Evolutionary conservation across 2,329 filamentous ascomycete species (phyloP).

Genomic region (Botrytis elliptica): DNA sequence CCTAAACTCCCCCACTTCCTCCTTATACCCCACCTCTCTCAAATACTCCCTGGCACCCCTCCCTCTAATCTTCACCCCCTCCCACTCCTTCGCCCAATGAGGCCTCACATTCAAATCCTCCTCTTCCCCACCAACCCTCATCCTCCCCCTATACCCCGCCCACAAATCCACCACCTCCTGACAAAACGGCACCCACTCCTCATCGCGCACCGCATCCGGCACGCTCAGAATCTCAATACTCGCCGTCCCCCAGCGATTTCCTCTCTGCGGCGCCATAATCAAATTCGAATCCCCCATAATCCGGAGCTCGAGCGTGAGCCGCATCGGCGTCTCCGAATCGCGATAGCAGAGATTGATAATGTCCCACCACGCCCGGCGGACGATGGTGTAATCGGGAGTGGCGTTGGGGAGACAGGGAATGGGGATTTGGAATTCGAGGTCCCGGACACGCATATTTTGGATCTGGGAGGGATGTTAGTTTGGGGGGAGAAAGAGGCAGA

Average conservation of each 20-base stretch:
- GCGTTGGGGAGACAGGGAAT: constrained; percentile 39
- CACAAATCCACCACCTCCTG: constrained; percentile 46
- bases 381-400: constrained; percentile 43
- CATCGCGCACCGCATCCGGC: constrained; percentile 41
- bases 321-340: constrained; percentile 42
- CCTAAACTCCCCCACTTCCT: not conserved
- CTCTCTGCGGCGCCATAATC: constrained; percentile 46
- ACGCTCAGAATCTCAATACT: constrained; percentile 47
- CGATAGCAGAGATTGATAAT: constrained; percentile 47
- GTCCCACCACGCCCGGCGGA: constrained; percentile 52
- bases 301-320: constrained; percentile 47
- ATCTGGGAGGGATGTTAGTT: constrained; percentile 28
- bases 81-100: constrained; percentile 49
- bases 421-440: constrained; percentile 48
- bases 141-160: constrained; percentile 39
- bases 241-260: constrained; percentile 44
- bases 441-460: constrained; percentile 48
- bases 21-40: not conserved
- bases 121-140: constrained; percentile 30
- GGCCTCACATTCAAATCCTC: constrained; percentile 34
- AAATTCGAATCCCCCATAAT: constrained; percentile 46
- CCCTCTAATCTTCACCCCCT: not conserved
- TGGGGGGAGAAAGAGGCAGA: not conserved
- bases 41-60: not conserved
- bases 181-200: constrained; percentile 44